These are phyloP conservation scores for Mortierella sp. DNA, from an alignment of 371 early-diverging fungal species.

Conservation along the genomic window DNA sequence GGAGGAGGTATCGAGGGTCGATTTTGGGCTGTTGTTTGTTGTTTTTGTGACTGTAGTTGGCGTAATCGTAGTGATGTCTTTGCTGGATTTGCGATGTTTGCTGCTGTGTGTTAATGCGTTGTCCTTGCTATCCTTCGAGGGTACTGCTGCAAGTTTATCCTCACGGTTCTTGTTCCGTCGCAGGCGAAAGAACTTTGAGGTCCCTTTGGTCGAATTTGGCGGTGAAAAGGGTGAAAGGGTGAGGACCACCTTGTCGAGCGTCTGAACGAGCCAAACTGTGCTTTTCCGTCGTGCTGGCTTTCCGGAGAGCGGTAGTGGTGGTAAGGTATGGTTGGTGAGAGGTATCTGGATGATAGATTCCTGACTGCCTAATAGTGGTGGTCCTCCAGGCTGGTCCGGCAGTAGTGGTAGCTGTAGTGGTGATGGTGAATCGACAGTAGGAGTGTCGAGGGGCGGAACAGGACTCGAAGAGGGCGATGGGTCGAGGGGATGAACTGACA, in stretches of 20 bases:
- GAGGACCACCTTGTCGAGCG: background rate
- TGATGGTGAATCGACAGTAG: background rate
- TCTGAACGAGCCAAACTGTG: conserved; percentile 1
- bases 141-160: too few relatives aligned
- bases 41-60: background rate
- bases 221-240: background rate
- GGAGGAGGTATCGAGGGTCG: background rate
- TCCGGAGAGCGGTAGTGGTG: background rate
- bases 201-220: background rate
- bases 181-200: background rate
- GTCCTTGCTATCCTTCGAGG: background rate
- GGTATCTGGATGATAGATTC: background rate
- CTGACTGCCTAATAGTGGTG: background rate
- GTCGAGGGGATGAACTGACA: background rate
- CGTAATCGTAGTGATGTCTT: background rate
- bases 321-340: background rate
- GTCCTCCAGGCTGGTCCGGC: background rate
- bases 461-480: background rate
- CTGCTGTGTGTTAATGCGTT: background rate
- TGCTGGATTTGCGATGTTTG: background rate
- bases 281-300: background rate
- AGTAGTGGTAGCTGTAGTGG: background rate
- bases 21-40: background rate
- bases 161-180: background rate
- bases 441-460: background rate